These are phyloP conservation scores for Sutorius eximius DNA, from an alignment of 1,284 basidiomycete genomes.

Conservation along the genomic window DNA sequence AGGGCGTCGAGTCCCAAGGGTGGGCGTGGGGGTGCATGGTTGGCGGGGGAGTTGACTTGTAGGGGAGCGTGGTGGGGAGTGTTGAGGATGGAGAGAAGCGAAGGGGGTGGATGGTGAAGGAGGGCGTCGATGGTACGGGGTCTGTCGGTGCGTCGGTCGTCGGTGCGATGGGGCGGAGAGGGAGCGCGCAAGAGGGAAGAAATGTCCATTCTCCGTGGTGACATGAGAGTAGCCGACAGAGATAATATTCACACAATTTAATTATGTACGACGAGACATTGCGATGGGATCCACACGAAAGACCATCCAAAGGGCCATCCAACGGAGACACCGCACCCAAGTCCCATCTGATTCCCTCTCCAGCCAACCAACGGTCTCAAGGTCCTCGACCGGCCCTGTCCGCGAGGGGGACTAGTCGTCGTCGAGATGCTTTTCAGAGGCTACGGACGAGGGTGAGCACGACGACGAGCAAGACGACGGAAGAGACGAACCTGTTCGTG, in stretches of 20 bases:
- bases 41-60: background rate
- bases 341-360: slow-evolving; percentile 72
- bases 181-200: slow-evolving; percentile 61
- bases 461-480: background rate
- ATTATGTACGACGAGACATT: slow-evolving; percentile 84
- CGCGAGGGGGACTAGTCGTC: slow-evolving; percentile 70
- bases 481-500: slow-evolving; percentile 43
- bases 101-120: slow-evolving; percentile 19
- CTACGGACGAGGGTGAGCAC: slow-evolving; percentile 35
- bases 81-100: slow-evolving; percentile 25
- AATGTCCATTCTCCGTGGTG: slow-evolving; percentile 66
- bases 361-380: slow-evolving; percentile 84
- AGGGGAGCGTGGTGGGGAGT: background rate
- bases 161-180: slow-evolving; percentile 12
- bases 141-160: background rate
- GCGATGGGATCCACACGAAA: slow-evolving; percentile 67
- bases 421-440: slow-evolving; percentile 86
- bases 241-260: slow-evolving; percentile 3
- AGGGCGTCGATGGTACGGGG: slow-evolving; percentile 27
- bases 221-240: slow-evolving; percentile 41
- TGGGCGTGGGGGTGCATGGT: slow-evolving; percentile 9
- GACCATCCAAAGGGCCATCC: slow-evolving; percentile 60
- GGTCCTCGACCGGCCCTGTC: slow-evolving; percentile 77
- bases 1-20: slow-evolving; percentile 51
- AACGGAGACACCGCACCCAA: slow-evolving; percentile 79